Conservation (phyloP, 2,329 filamentous ascomycete genomes). For the Apiospora pterosperma region DNA sequence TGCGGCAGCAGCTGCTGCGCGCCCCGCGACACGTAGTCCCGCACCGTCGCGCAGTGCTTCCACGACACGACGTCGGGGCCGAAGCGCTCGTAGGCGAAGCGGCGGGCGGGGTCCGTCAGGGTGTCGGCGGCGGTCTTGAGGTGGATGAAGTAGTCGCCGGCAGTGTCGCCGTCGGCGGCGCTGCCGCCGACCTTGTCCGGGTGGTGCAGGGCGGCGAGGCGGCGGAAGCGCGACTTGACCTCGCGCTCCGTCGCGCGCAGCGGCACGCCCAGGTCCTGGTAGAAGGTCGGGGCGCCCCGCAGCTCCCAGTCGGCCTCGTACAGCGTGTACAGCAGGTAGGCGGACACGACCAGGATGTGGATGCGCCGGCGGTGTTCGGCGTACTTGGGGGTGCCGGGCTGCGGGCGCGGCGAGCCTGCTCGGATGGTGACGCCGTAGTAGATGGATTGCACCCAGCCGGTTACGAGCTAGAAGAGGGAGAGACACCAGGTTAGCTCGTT, state of each 20-base stretch:
- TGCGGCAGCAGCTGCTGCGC: conserved; percentile 55
- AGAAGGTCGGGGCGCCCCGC: conserved; percentile 70
- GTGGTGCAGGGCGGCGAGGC: conserved; percentile 68
- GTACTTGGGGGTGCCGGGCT: conserved; percentile 64
- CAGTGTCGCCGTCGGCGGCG: conserved; percentile 27
- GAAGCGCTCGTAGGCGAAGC: conserved; percentile 89
- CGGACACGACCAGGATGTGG: conserved; percentile 75
- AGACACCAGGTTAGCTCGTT: conserved; percentile 11
- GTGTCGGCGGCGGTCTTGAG: conserved; percentile 82
- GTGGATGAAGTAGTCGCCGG: conserved; percentile 63
- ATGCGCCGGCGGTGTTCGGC: conserved; percentile 75
- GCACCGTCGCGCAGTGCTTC: conserved; percentile 63
- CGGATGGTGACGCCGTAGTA: conserved; percentile 89
- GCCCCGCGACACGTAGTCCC: conserved; percentile 70
- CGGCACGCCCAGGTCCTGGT: conserved; percentile 70
- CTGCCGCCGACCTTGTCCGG: conserved; percentile 71
- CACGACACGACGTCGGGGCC: conserved; percentile 68
- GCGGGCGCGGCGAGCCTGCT: conserved; percentile 79
- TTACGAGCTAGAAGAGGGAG: conserved; percentile 59
- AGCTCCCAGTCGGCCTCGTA: conserved; percentile 88
- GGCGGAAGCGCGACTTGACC: conserved; percentile 81
- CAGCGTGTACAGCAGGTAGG: conserved; percentile 87
- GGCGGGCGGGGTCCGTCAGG: conserved; percentile 68
- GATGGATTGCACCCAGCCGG: conserved; percentile 71
- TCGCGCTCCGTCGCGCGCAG: conserved; percentile 67